Evolutionary conservation across 2,329 filamentous ascomycete genomes (phyloP).

Genomic region (Neofusicoccum cordaticola): DNA sequence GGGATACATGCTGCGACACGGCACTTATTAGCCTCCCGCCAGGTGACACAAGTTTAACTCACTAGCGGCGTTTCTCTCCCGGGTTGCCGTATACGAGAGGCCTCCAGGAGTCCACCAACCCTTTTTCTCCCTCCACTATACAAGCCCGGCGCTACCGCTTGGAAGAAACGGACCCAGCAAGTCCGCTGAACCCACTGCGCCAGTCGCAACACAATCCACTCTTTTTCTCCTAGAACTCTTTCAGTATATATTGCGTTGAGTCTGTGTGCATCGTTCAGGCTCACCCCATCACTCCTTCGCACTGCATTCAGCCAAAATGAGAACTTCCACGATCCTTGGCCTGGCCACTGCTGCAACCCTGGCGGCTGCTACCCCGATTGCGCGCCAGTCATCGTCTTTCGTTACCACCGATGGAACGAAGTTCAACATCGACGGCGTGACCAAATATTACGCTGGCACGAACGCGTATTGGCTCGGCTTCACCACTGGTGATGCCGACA

Average conservation of each 20-base stretch:
- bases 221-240: not conserved
- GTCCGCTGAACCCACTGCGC: not conserved
- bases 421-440: conserved; percentile 36
- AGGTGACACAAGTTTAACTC: not conserved
- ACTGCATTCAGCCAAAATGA: conserved; percentile 23
- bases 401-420: conserved; percentile 29
- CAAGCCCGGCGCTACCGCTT: conserved; percentile 5
- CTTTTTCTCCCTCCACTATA: not conserved
- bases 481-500: conserved; percentile 52
- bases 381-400: conserved; percentile 23
- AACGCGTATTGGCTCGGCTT: conserved; percentile 59
- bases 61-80: conserved; percentile 6
- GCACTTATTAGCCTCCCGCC: not conserved
- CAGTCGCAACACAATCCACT: not conserved
- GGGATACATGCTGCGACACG: not conserved
- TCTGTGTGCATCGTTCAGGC: not conserved
- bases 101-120: not conserved
- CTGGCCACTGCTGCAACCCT: conserved; percentile 22
- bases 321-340: conserved; percentile 22
- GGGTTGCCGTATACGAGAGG: not conserved
- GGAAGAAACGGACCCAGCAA: conserved; percentile 4
- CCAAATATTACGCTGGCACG: conserved; percentile 50
- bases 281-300: not conserved
- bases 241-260: not conserved
- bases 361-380: conserved; percentile 13